phyloP scores from a whole-genome alignment of 352 stramenopile species.

The Albugo candida region DNA sequence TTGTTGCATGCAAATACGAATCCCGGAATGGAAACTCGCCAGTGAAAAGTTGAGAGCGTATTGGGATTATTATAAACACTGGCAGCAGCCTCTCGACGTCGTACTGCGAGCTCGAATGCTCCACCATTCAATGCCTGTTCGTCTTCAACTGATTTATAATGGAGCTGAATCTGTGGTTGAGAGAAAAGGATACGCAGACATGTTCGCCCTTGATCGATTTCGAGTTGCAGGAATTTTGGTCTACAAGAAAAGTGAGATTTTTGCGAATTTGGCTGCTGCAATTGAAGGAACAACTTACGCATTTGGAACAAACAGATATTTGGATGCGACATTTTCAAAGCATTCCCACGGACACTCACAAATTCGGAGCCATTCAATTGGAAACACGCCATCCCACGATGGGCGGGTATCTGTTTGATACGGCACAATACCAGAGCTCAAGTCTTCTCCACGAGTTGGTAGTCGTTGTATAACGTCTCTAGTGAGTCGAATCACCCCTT shows the following conservation, averaged over 20 bases:
- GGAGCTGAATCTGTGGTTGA: conserved; percentile 59
- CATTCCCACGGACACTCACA: conserved; percentile 77
- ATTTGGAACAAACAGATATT: neutral
- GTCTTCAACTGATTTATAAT: conserved; percentile 72
- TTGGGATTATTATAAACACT: conserved; percentile 13
- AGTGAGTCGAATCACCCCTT: conserved; percentile 37
- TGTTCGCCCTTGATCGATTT: conserved; percentile 39
- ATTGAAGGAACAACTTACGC: neutral
- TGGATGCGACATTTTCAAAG: conserved; percentile 24
- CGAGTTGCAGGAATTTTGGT: conserved; percentile 44
- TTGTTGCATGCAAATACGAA: conserved; percentile 72
- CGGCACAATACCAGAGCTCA: conserved; percentile 24
- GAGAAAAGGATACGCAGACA: conserved; percentile 64
- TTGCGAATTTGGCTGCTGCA: no score
- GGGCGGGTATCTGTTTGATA: conserved; percentile 29
- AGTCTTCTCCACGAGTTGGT: conserved; percentile 22
- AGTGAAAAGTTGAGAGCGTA: conserved; percentile 11
- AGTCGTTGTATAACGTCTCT: no score
- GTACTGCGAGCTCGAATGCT: conserved; percentile 44
- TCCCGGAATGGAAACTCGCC: conserved; percentile 28
- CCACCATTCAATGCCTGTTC: conserved; percentile 49
- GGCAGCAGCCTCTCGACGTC: conserved; percentile 51
- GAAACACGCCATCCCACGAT: conserved; percentile 40
- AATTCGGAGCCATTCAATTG: conserved; percentile 69
- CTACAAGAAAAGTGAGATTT: conserved; percentile 8